Conservation (phyloP, 768 basidiomycete genomes). For the Lepiota brunneoincarnata region DNA sequence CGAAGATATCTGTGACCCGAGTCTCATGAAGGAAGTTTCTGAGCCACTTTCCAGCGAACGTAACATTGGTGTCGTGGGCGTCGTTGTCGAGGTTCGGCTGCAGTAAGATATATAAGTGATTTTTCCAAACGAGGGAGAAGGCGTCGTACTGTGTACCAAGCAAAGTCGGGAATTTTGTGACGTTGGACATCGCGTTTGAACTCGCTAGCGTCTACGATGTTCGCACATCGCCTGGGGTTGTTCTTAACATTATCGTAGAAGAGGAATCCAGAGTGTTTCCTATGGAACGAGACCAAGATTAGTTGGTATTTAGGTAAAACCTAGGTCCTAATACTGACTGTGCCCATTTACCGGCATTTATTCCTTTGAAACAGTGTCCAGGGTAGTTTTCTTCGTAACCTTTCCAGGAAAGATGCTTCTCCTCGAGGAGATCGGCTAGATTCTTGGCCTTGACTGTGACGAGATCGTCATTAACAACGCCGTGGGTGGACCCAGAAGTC, state of each 20-base stretch:
- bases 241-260: slow-evolving; percentile 49
- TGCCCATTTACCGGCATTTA: no score
- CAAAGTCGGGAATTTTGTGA: no score
- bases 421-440: slow-evolving; percentile 58
- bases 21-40: slow-evolving; percentile 37
- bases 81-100: slow-evolving; percentile 30
- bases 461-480: slow-evolving; percentile 28
- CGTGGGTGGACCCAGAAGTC: no score
- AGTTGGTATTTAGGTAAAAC: no score
- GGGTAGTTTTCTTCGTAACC: slow-evolving; percentile 63
- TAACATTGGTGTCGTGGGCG: slow-evolving; percentile 57
- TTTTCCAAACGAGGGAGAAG: no score
- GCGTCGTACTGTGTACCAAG: no score
- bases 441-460: slow-evolving; percentile 42
- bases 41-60: slow-evolving; percentile 44
- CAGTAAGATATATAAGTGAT: no score
- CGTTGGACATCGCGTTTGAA: no score
- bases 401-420: slow-evolving; percentile 55
- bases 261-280: slow-evolving; percentile 21
- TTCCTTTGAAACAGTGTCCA: slow-evolving; percentile 39
- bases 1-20: no score
- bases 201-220: slow-evolving; percentile 20
- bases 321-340: no score
- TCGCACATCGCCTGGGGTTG: slow-evolving; percentile 35
- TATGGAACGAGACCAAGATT: no score